A percentile compares a stretch with the other conserved stretches of the same genome.
These are phyloP conservation scores for Cordyceps cicadae DNA, from an alignment of 2,329 filamentous ascomycete species.

Conservation along the genomic window DNA sequence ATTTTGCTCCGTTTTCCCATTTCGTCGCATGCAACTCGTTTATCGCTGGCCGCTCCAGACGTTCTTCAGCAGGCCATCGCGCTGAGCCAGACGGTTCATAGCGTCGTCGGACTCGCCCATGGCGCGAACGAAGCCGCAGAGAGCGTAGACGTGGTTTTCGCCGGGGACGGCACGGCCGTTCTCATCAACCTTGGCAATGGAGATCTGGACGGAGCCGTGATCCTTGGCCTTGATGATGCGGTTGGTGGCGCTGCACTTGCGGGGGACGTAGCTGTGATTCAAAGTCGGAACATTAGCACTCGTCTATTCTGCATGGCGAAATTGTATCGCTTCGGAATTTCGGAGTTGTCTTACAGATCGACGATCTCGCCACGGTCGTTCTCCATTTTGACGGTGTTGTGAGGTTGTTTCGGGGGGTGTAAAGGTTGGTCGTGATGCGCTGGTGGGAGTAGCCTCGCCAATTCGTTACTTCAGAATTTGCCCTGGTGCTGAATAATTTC, in stretches of 20 bases:
- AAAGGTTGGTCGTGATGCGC: constrained; percentile 18
- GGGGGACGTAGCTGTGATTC: constrained; percentile 75
- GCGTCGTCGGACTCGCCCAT: constrained; percentile 98
- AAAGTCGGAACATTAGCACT: constrained; percentile 20
- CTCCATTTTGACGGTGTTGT: constrained; percentile 70
- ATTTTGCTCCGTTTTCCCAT: constrained; percentile 10
- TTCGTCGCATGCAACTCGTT: constrained; percentile 19
- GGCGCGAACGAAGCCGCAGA: constrained; percentile 94
- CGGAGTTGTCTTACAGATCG: constrained; percentile 68
- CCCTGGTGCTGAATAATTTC: constrained; percentile 26
- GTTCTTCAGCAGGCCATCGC: constrained; percentile 92
- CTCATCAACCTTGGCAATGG: constrained; percentile 97
- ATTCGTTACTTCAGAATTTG: constrained; percentile 26
- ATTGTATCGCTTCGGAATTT: constrained; percentile 5
- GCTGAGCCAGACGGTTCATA: constrained; percentile 90
- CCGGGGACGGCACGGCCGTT: constrained; percentile 87
- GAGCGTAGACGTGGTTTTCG: constrained; percentile 95
- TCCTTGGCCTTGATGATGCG: constrained; percentile 99
- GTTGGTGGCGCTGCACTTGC: constrained; percentile 98
- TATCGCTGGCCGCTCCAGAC: constrained; percentile 79
- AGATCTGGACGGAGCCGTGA: constrained; percentile 97
- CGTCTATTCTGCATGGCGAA: background rate
- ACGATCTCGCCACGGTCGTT: constrained; percentile 99
- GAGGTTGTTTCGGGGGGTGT: constrained; percentile 22
- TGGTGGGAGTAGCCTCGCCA: constrained; percentile 22